Evolutionary conservation across 2,329 filamentous ascomycete species (phyloP).

Genomic region (Trichophyton schoenleinii): DNA sequence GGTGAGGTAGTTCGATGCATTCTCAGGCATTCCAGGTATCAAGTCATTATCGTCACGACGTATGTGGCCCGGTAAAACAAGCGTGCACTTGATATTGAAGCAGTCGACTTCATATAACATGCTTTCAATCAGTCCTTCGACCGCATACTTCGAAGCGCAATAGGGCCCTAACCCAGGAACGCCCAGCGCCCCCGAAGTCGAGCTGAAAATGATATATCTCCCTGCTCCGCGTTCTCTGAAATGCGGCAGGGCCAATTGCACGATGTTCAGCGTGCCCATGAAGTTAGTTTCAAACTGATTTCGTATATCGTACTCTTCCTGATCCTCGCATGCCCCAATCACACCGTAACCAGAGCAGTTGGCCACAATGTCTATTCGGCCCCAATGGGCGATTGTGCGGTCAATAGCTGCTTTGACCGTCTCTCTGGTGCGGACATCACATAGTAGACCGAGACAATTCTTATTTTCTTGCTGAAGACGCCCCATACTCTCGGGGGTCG

Average conservation of each 20-base stretch:
- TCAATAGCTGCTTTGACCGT: constrained; percentile 64
- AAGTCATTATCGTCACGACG: constrained; percentile 57
- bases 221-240: constrained; percentile 65
- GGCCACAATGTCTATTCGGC: constrained; percentile 73
- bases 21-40: constrained; percentile 11
- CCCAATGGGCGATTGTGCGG: constrained; percentile 59
- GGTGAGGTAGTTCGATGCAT: constrained; percentile 19
- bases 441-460: constrained; percentile 63
- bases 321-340: constrained; percentile 90
- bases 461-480: constrained; percentile 50
- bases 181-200: constrained; percentile 80
- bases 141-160: constrained; percentile 93
- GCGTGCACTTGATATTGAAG: constrained; percentile 85
- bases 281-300: constrained; percentile 98
- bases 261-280: constrained; percentile 86
- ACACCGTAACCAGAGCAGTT: constrained; percentile 95
- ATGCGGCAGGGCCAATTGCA: constrained; percentile 76
- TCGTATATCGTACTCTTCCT: constrained; percentile 85
- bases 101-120: constrained; percentile 91
- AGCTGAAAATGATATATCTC: constrained; percentile 88
- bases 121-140: constrained; percentile 87
- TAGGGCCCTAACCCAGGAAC: constrained; percentile 88
- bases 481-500: constrained; percentile 58
- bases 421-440: constrained; percentile 72
- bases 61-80: constrained; percentile 84